Evolutionary conservation across 139 green algal genomes (phyloP).

Genomic region (Closterium sp.): DNA sequence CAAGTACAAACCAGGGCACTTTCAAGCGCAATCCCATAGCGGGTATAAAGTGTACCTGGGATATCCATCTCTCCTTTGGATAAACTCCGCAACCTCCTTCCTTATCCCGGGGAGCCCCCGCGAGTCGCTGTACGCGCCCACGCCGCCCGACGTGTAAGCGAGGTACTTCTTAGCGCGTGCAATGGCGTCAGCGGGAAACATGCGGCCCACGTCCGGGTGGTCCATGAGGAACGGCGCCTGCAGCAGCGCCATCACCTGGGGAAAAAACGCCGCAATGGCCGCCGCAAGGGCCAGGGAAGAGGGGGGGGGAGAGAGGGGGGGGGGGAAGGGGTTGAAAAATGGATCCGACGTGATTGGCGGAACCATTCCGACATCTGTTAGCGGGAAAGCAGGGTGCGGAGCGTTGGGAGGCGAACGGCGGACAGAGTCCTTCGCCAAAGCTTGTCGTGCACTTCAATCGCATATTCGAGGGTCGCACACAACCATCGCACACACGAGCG

Average conservation of each 20-base stretch:
- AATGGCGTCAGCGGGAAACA: constrained; percentile 84
- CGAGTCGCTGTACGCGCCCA: constrained; percentile 85
- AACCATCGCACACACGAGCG: neutral
- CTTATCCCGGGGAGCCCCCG: constrained; percentile 66
- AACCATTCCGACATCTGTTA: too few relatives aligned
- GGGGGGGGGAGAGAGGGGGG: neutral
- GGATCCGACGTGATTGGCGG: too few relatives aligned
- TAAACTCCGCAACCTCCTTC: constrained; percentile 75
- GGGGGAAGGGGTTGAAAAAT: too few relatives aligned
- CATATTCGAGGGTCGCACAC: neutral
- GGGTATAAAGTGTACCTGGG: constrained; percentile 34
- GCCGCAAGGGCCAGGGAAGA: too few relatives aligned
- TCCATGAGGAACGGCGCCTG: constrained; percentile 76
- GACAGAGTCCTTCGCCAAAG: too few relatives aligned
- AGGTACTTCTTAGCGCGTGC: constrained; percentile 71
- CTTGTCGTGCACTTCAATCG: too few relatives aligned
- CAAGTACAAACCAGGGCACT: constrained; percentile 65
- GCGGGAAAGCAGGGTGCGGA: too few relatives aligned
- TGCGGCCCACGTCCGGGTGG: constrained; percentile 56
- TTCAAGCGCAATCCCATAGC: constrained; percentile 12
- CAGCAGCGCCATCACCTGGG: constrained; percentile 76
- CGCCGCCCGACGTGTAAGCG: neutral
- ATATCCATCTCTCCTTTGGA: constrained; percentile 71
- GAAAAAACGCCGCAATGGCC: neutral
- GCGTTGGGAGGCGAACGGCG: too few relatives aligned